Base-by-base conservation (phyloP, 192 early-diverging fungal species). In the Endogone sp. region DNA sequence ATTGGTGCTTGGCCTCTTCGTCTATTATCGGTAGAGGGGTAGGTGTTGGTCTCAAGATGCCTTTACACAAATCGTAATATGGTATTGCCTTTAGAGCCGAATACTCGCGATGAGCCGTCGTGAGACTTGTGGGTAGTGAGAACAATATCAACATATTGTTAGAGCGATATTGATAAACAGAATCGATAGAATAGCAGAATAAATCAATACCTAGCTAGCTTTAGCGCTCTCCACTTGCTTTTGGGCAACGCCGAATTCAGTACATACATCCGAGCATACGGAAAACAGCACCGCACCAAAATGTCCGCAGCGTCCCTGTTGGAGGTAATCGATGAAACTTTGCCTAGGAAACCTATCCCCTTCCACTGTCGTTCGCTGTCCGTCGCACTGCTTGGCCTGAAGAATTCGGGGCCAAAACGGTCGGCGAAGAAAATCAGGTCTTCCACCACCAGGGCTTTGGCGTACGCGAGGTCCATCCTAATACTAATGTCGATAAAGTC, bases 51-150 rank as follows among this genome's bases (percentile, higher is more conserved):
- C 75, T 54, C 28, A 98, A 66, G 60, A 98, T 89, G 32, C 90
- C 85, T 0, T 79, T 58, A 9, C 74, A 72, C 24, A 96, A 81
- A 16, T 82, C 70, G 68, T 87, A 84, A 27, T 85, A 77, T 49
- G 83, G 77, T 68, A 97, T 77, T 25, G 81, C 85, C 29, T 82
- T 68, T 62, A 99, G 72, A 2, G 92, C 90, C 10, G 83, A 75
- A 71, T 93, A 99, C 78, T 99, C 95, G 28, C 97, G 90, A 54
- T 90, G 72, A 9, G 81, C 73, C 0, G 97, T 92, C 3, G 92
- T 92, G 55, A 96, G 69, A 62, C 88, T 86, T 71, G 6, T n/a
- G n/a, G n/a, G n/a, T n/a, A n/a, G n/a, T n/a, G n/a, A n/a, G n/a
- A n/a, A n/a, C n/a, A n/a, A n/a, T n/a, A n/a, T n/a, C n/a, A n/a